Evolutionary conservation across 148 eudicot species (phyloP).

Genomic region (Amaranthus cruentus): DNA sequence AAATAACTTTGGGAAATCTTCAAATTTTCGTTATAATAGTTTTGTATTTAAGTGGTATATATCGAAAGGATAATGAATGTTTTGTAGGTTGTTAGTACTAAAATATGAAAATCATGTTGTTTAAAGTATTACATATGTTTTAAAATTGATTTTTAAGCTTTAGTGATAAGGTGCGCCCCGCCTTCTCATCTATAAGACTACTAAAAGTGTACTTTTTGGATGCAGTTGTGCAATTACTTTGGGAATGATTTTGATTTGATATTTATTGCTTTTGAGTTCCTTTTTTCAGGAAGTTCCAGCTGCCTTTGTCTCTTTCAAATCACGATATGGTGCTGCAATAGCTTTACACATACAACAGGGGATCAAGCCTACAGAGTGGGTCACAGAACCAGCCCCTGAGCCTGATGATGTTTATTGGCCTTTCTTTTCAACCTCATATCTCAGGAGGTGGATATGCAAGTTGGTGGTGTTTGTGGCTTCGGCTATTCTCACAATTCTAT

Average conservation of each 20-base stretch:
- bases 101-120: too few relatives aligned
- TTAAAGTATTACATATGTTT: too few relatives aligned
- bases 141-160: too few relatives aligned
- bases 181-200: too few relatives aligned
- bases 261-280: constrained; percentile 7
- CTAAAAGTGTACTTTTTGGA: background rate
- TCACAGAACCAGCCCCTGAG: constrained; percentile 84
- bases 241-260: background rate
- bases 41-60: too few relatives aligned
- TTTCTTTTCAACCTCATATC: constrained; percentile 72
- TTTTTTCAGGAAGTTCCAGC: constrained; percentile 69
- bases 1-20: too few relatives aligned
- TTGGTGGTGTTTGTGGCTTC: constrained; percentile 43
- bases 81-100: too few relatives aligned
- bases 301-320: constrained; percentile 83
- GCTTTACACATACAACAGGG: constrained; percentile 71
- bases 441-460: constrained; percentile 63
- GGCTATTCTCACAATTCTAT: constrained; percentile 48
- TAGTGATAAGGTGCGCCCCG: too few relatives aligned
- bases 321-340: constrained; percentile 68
- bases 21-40: too few relatives aligned
- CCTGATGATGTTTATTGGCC: constrained; percentile 90
- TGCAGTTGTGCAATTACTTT: background rate
- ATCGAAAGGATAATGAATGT: too few relatives aligned
- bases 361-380: constrained; percentile 74